Percentiles rank a stretch among this genome's conserved stretches.
Evolutionary conservation across 208 protist species (phyloP).

Genomic region (Naegleria gruberi): DNA sequence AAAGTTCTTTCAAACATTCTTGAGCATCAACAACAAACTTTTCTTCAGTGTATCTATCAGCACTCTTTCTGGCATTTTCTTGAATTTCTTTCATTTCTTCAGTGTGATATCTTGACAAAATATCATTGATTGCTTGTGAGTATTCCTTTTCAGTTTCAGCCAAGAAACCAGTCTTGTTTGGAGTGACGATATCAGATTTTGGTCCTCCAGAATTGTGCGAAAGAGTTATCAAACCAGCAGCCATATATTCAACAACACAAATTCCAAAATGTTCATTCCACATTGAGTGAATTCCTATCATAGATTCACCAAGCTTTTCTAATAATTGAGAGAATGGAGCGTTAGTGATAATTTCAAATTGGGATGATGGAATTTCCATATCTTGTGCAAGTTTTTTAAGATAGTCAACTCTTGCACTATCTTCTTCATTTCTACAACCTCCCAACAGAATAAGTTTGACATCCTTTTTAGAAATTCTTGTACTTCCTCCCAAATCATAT

Average conservation of each 20-base stretch:
- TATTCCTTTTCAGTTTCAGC: slow-evolving; percentile 71
- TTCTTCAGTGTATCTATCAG: slow-evolving; percentile 24
- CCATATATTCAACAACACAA: slow-evolving; percentile 93
- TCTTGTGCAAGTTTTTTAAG: slow-evolving; percentile 43
- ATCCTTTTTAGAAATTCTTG: slow-evolving; percentile 42
- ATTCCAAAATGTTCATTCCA: slow-evolving; percentile 98
- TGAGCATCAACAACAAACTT: not conserved
- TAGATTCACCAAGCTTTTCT: slow-evolving; percentile 44
- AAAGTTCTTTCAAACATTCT: too few relatives aligned
- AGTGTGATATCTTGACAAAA: slow-evolving; percentile 29
- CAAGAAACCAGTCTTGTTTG: slow-evolving; percentile 60
- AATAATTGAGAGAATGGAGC: slow-evolving; percentile 49
- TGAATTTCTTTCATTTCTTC: slow-evolving; percentile 21
- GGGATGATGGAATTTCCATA: slow-evolving; percentile 49
- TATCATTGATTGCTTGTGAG: slow-evolving; percentile 47
- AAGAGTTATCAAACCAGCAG: slow-evolving; percentile 73
- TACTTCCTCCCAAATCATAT: not conserved
- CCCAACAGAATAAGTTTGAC: slow-evolving; percentile 72
- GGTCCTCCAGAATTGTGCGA: slow-evolving; percentile 88
- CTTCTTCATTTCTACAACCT: slow-evolving; percentile 58
- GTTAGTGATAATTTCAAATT: slow-evolving; percentile 57
- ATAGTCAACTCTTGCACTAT: slow-evolving; percentile 54
- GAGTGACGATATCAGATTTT: slow-evolving; percentile 77
- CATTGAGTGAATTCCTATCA: slow-evolving; percentile 95
- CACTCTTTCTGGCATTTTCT: slow-evolving; percentile 7